Base-by-base conservation (phyloP, 202 grass and related monocot species). In the Panicum hallii region DNA sequence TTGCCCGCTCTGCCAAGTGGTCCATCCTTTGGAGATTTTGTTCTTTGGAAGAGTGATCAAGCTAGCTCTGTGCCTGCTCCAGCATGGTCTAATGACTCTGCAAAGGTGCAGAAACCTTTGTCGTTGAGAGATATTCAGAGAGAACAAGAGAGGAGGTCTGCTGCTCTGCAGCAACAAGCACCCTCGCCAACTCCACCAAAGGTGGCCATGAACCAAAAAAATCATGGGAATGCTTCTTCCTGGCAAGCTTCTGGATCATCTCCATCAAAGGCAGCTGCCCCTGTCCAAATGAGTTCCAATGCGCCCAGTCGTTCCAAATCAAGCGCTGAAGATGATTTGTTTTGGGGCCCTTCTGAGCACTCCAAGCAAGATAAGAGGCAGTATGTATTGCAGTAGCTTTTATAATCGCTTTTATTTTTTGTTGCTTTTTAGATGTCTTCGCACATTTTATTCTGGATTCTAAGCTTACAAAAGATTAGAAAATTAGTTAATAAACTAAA, bases 11-110 rank as follows among this genome's bases (percentile, higher is more conserved):
- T 79, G 3, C 84, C 93, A 52, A 68, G 67, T 72, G 93, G 91
- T 67, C 93, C 93, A 71, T 99, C 93, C 30, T 79, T 99, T 56
- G 91, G 93, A 62, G 97, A 99, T 93, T 99, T 97, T 90, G 92
- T 99, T 92, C 83, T 79, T 71, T 99, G 91, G 91, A 99, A 93
- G 88, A 94, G 67, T 56, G 93, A 99, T 84, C 88, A 88, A 46
- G n/a, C 83, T 79, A 94, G 66, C 70, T 68, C 83, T 72, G 72
- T 70, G 4, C 80, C 93, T 87, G 71, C 90, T 57, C 88, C 87
- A 82, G 97, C 93, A 61, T 99, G 97, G 97, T 96, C 90, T 48
- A 88, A 63, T 48, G 93, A 99, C 67, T 83, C 97, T 75, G 79
- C 78, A 62, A 99, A 94, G 82, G 61, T 75, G 60, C 88, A 91